phyloP scores from a whole-genome alignment of 139 green algal species.

The Medakamo hakoo region DNA sequence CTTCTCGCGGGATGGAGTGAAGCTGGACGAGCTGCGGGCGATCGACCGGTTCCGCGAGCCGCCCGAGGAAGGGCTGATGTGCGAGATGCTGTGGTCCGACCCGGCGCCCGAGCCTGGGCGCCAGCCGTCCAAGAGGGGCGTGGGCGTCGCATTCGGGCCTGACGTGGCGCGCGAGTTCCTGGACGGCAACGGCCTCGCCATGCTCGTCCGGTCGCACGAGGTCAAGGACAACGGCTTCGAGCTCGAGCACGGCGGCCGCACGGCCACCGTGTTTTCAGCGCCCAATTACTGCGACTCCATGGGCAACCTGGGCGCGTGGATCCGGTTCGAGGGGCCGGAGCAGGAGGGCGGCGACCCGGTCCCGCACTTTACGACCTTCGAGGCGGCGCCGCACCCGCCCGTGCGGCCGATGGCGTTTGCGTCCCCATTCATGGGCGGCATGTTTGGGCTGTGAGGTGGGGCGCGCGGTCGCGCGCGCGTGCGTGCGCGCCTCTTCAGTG shows the following conservation, averaged over 20 bases:
- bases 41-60: conserved; percentile 80
- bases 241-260: conserved; percentile 72
- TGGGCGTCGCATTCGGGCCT: conserved; percentile 66
- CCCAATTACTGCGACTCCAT: conserved; percentile 92
- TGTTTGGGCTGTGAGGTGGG: conserved; percentile 18
- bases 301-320: conserved; percentile 75
- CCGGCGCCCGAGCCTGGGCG: conserved; percentile 49
- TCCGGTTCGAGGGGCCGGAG: conserved; percentile 80
- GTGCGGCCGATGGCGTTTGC: conserved; percentile 92
- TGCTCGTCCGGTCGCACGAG: conserved; percentile 75
- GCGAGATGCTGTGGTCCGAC: conserved; percentile 92
- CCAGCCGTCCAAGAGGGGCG: conserved; percentile 73
- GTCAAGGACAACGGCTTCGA: conserved; percentile 94
- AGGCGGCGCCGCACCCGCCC: conserved; percentile 61
- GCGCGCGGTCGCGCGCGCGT: too few species aligned
- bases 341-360: conserved; percentile 78
- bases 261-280: conserved; percentile 89
- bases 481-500: too few species aligned
- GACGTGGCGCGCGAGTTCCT: conserved; percentile 76
- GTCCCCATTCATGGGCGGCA: conserved; percentile 11
- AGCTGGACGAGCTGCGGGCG: conserved; percentile 65
- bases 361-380: conserved; percentile 84
- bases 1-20: conserved; percentile 72
- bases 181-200: conserved; percentile 66
- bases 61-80: conserved; percentile 90